Evolutionary conservation across 345 rosid species (phyloP), one percentile per base, ranked within the genome.

Genomic region (Hibiscus trionum): DNA sequence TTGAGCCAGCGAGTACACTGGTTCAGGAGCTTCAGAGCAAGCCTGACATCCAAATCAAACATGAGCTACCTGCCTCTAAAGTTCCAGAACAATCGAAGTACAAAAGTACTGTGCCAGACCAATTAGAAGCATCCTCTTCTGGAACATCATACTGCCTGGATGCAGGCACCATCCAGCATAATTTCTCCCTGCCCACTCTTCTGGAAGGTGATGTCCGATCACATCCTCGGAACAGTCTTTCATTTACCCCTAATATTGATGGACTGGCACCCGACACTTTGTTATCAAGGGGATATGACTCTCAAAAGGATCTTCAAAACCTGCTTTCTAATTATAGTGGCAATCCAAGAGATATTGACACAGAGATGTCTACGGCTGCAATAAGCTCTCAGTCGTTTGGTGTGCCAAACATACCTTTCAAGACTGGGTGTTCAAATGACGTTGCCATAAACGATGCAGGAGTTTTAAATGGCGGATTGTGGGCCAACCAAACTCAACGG

Each of bases 261-360:
- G 82, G 82, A 73, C 77, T 92, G 80, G 85, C 90, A 42, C 88
- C 97, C 53, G 97, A 95, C 77, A 87, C 88, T 8, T 67, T 95
- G 71, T 80, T 95, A 79, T 85, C 97, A 0, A 88, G 96, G 78
- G 99, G 89, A 70, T 92, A 80, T 81, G 96, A 92, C 77, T 89
- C 97, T 64, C 97, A 90, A 77, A 95, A 91, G 86, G 99, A 95
- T 81, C 90, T 95, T 21, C 99, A 92, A 72, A 89, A 92, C 85
- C 79, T 95, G 86, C 92, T 95, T 73, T 79, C 90, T 44, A 90
- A 85, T 76, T 95, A 89, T 84, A 93, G 93, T 58, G 83, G 88
- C 59, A 79, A 83, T 29, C 88, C 90, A 52, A 88, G 86, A 75
- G 97, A 91, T 76, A 90, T 94, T 65, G 96, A 89, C 77, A 95